Evolutionary conservation across 75 land plant genomes (phyloP).

Genomic region (Picea sitchensis): DNA sequence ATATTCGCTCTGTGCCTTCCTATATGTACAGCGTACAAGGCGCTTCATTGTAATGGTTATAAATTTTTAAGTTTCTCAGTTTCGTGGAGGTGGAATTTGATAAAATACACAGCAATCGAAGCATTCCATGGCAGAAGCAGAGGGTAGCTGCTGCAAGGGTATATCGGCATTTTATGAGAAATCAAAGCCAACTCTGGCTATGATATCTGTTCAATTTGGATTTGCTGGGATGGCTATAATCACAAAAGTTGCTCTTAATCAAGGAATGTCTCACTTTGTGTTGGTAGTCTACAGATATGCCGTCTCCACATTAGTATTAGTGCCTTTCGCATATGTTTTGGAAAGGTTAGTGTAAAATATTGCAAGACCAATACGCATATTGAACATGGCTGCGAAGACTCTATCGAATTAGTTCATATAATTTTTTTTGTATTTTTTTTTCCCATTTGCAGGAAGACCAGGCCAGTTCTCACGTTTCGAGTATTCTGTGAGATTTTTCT

Average conservation of each 20-base stretch:
- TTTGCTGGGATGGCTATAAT: constrained; percentile 45
- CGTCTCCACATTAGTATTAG: constrained; percentile 18
- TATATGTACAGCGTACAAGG: too few species aligned
- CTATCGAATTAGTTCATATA: background rate
- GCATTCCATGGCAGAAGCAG: background rate
- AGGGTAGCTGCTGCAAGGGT: background rate
- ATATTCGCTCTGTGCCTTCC: too few species aligned
- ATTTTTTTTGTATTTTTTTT: background rate
- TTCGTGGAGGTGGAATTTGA: too few species aligned
- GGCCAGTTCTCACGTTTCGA: constrained; percentile 13
- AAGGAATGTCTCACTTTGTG: constrained; percentile 37
- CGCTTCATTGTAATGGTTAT: too few species aligned
- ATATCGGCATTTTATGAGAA: background rate
- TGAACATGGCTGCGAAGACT: too few species aligned
- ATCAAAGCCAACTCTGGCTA: constrained; percentile 23
- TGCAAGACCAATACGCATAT: background rate
- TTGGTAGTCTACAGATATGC: constrained; percentile 45
- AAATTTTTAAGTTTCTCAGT: too few species aligned
- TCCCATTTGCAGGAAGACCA: constrained; percentile 9
- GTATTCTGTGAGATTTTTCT: constrained; percentile 16
- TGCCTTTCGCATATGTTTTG: constrained; percentile 21
- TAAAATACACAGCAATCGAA: too few species aligned
- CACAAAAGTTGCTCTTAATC: constrained; percentile 37
- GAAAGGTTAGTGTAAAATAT: constrained; percentile 16
- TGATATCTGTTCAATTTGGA: constrained; percentile 19